Conservation (phyloP, 78 protist genomes). For the Dictyostelium purpureum region DNA sequence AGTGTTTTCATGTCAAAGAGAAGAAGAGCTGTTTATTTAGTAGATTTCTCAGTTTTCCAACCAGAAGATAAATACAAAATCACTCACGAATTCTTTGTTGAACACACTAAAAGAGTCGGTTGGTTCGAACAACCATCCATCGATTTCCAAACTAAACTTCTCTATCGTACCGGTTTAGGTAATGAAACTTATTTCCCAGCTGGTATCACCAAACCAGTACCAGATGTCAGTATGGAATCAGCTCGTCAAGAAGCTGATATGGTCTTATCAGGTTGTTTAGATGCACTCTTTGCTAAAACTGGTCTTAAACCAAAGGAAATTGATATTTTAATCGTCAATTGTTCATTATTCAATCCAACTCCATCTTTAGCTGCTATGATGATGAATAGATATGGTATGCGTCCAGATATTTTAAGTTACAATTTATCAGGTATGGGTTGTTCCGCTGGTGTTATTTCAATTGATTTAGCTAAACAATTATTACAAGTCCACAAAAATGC, state of each 20-base stretch:
- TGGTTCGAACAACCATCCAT: constrained; percentile 72
- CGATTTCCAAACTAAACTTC: constrained; percentile 79
- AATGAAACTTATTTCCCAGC: constrained; percentile 85
- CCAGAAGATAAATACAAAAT: constrained; percentile 60
- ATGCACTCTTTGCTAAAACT: constrained; percentile 79
- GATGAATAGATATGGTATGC: constrained; percentile 83
- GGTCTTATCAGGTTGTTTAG: constrained; percentile 77
- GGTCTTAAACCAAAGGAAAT: constrained; percentile 83
- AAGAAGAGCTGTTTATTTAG: constrained; percentile 67
- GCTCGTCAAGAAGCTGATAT: constrained; percentile 86
- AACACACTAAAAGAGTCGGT: constrained; percentile 62
- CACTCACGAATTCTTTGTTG: constrained; percentile 55
- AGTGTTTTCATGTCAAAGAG: constrained; percentile 30
- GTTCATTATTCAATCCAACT: constrained; percentile 92
- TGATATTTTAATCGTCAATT: constrained; percentile 91
- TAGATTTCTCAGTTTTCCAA: constrained; percentile 81
- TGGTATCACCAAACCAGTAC: constrained; percentile 51
- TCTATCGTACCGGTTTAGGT: constrained; percentile 83
- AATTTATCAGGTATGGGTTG: constrained; percentile 94
- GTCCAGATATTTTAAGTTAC: constrained; percentile 71
- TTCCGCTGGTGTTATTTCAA: constrained; percentile 85
- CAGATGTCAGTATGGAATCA: constrained; percentile 59
- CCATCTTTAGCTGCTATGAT: constrained; percentile 91
- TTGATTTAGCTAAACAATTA: constrained; percentile 90
- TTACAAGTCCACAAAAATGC: constrained; percentile 82